phyloP scores from a whole-genome alignment of 1,284 basidiomycete species.

The Pisolithus thermaeus region DNA sequence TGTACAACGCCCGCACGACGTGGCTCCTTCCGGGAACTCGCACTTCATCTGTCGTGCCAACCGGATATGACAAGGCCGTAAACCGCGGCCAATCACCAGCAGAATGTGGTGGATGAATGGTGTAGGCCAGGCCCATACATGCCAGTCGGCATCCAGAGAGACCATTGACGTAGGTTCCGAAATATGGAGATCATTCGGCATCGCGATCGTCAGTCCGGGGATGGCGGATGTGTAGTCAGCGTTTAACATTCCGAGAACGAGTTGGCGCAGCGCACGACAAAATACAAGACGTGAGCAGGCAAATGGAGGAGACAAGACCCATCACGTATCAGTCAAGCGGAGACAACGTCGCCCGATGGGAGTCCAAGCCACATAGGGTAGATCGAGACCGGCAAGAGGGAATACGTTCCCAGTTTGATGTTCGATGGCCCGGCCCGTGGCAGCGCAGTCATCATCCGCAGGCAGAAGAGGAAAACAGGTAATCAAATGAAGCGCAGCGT shows the following conservation, averaged over 20 bases:
- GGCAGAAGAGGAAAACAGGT: neutral
- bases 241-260: neutral
- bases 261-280: neutral
- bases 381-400: neutral
- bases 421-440: neutral
- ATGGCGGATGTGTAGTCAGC: neutral
- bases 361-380: neutral
- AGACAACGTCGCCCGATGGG: neutral
- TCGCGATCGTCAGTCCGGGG: neutral
- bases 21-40: slow-evolving; percentile 61
- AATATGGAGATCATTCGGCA: neutral
- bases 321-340: neutral
- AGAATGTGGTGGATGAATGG: neutral
- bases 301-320: neutral
- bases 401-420: neutral
- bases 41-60: slow-evolving; percentile 63
- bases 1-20: slow-evolving; percentile 69
- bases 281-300: neutral
- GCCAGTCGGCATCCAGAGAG: neutral
- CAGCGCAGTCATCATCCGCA: neutral
- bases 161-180: neutral
- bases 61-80: slow-evolving; percentile 8
- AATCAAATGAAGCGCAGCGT: slow-evolving; percentile 10
- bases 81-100: slow-evolving; percentile 5
- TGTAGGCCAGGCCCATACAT: neutral